Conservation (phyloP, 1,139 yeast genomes). For the Zygoascus sp. region DNA sequence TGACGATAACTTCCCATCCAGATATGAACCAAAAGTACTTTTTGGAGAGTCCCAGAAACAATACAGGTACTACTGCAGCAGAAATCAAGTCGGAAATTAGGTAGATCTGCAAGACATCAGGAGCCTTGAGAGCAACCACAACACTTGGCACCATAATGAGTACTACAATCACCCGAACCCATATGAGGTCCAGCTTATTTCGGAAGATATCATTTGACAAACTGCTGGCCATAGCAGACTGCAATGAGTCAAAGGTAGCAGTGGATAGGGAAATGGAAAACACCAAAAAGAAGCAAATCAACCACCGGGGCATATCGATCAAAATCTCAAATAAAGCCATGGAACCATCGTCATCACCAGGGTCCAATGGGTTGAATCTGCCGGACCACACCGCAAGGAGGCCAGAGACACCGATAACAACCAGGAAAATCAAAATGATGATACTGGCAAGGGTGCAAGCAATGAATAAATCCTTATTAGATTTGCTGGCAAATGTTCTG, state of each 20-base stretch:
- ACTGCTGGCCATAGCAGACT: conserved; percentile 84
- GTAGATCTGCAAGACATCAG: conserved; percentile 78
- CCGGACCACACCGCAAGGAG: conserved; percentile 90
- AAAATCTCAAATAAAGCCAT: conserved; percentile 67
- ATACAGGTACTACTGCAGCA: conserved; percentile 79
- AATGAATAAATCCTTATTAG: conserved; percentile 68
- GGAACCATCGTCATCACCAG: conserved; percentile 55
- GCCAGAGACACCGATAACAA: conserved; percentile 78
- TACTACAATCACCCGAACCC: conserved; percentile 68
- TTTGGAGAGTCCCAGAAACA: conserved; percentile 72
- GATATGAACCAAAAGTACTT: conserved; percentile 52
- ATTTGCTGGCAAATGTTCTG: conserved; percentile 82
- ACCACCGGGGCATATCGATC: conserved; percentile 79
- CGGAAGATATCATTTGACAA: conserved; percentile 86
- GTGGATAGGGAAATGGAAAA: conserved; percentile 72
- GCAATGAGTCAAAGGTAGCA: conserved; percentile 84
- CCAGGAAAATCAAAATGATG: conserved; percentile 57
- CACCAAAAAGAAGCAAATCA: conserved; percentile 74
- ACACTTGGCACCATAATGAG: conserved; percentile 77
- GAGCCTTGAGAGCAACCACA: conserved; percentile 77
- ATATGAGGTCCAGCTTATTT: conserved; percentile 63
- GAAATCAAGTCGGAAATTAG: conserved; percentile 88
- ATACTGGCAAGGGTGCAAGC: conserved; percentile 74
- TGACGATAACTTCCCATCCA: conserved; percentile 79
- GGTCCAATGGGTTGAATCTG: conserved; percentile 46